Evolutionary conservation across 2,329 filamentous ascomycete genomes (phyloP).

Genomic region (Venturia pyrina): DNA sequence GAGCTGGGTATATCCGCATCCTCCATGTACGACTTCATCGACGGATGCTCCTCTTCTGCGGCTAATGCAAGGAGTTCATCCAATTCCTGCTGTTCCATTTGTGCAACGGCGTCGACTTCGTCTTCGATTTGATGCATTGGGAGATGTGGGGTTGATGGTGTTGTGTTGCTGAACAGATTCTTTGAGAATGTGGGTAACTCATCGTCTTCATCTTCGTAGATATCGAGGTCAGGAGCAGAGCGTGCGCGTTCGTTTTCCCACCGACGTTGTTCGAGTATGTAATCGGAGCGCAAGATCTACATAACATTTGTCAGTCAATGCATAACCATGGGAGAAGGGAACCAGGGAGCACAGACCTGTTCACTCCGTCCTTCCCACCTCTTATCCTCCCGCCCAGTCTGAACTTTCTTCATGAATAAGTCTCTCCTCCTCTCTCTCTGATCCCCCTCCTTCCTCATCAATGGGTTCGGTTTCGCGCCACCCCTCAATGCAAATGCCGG

Average conservation of each 20-base stretch:
- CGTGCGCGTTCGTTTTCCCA: conserved; percentile 36
- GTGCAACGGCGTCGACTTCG: conserved; percentile 24
- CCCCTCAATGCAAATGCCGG: conserved; percentile 40
- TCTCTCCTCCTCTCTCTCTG: conserved; percentile 54
- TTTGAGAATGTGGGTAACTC: not conserved
- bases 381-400: conserved; percentile 34
- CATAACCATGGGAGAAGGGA: not conserved
- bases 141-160: not conserved
- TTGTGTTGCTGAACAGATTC: not conserved
- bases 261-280: conserved; percentile 30
- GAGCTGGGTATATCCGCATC: conserved; percentile 12
- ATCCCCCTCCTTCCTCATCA: conserved; percentile 41
- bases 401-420: conserved; percentile 55
- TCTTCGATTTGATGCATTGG: conserved; percentile 6
- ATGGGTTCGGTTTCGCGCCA: conserved; percentile 49
- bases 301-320: not conserved
- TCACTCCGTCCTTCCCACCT: conserved; percentile 36
- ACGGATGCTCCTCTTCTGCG: conserved; percentile 25
- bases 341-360: conserved; percentile 27
- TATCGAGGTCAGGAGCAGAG: conserved; percentile 25
- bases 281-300: conserved; percentile 40
- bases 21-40: conserved; percentile 7
- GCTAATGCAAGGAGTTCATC: conserved; percentile 32
- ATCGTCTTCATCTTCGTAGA: conserved; percentile 19
- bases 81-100: conserved; percentile 35